Evolutionary conservation across 306 rosid genomes (phyloP).

Genomic region (Pueraria montana): DNA sequence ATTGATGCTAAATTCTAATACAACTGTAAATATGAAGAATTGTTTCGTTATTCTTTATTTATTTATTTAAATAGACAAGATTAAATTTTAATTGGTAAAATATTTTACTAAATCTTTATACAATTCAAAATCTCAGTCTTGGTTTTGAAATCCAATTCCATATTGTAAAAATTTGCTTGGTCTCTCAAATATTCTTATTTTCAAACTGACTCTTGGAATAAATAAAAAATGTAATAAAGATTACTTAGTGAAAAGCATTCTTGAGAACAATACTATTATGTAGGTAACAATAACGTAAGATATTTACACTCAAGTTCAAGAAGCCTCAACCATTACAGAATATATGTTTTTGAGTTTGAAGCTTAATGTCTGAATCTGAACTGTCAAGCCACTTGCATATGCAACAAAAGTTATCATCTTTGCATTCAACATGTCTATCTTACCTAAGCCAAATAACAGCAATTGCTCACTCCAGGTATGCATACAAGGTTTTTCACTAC

Average conservation of each 20-base stretch:
- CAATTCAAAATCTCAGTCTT: background rate
- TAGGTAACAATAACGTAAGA: background rate
- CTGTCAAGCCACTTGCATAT: constrained; percentile 4
- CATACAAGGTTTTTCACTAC: background rate
- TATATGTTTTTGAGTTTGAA: background rate
- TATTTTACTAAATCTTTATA: background rate
- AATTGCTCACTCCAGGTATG: constrained; percentile 18
- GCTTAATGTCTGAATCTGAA: background rate
- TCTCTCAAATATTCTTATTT: constrained; percentile 35
- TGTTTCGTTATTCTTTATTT: constrained; percentile 1
- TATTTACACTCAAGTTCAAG: constrained; percentile 1
- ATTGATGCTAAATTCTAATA: background rate
- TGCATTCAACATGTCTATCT: background rate
- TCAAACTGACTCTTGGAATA: background rate
- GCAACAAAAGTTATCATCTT: constrained; percentile 3
- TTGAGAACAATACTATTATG: background rate
- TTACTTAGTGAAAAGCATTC: background rate
- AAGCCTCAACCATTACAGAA: background rate
- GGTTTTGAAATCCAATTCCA: constrained; percentile 32
- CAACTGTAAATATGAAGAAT: background rate
- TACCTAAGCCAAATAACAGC: background rate
- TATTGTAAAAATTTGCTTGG: constrained; percentile 10
- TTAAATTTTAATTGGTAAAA: background rate
- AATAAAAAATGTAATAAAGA: background rate
- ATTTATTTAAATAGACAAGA: background rate